These are phyloP conservation scores for Dentipellis fragilis DNA, from an alignment of 768 basidiomycete species.

Conservation along the genomic window DNA sequence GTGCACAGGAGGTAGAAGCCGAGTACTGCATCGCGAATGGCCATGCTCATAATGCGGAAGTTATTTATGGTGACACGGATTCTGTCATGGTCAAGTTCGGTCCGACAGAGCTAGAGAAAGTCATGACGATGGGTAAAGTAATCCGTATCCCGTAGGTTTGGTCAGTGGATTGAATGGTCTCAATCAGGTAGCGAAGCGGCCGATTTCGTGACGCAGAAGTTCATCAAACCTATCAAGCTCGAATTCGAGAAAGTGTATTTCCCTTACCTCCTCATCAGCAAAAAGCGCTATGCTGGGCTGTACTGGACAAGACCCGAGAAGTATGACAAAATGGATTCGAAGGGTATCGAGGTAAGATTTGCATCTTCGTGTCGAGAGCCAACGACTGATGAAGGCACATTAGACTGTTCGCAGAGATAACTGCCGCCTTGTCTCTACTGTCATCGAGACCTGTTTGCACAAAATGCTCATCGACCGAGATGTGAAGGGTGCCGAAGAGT, in stretches of 20 bases:
- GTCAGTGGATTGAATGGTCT: neutral
- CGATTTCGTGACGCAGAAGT: conserved; percentile 80
- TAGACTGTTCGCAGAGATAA: conserved; percentile 98
- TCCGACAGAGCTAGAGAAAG: conserved; percentile 70
- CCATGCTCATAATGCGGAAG: conserved; percentile 76
- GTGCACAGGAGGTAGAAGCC: conserved; percentile 70
- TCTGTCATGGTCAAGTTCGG: conserved; percentile 99
- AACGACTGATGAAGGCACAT: neutral
- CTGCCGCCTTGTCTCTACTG: conserved; percentile 94
- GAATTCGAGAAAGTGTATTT: conserved; percentile 99
- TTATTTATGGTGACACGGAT: conserved; percentile 98
- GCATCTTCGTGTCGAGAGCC: neutral
- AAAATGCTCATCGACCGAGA: conserved; percentile 97
- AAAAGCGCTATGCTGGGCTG: conserved; percentile 96
- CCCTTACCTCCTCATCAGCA: conserved; percentile 95
- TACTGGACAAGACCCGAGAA: conserved; percentile 96
- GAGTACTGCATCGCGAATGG: conserved; percentile 84
- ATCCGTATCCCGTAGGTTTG: neutral
- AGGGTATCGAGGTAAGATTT: conserved; percentile 85
- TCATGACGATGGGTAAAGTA: conserved; percentile 80
- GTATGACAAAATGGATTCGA: conserved; percentile 99
- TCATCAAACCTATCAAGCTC: conserved; percentile 92
- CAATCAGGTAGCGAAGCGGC: conserved; percentile 81
- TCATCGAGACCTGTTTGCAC: conserved; percentile 95
- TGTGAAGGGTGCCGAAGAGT: conserved; percentile 90